Evolutionary conservation across 176 grass and related monocot species (phyloP), one percentile per base, ranked within the genome.

Genomic region (Alloteropsis semialata): DNA sequence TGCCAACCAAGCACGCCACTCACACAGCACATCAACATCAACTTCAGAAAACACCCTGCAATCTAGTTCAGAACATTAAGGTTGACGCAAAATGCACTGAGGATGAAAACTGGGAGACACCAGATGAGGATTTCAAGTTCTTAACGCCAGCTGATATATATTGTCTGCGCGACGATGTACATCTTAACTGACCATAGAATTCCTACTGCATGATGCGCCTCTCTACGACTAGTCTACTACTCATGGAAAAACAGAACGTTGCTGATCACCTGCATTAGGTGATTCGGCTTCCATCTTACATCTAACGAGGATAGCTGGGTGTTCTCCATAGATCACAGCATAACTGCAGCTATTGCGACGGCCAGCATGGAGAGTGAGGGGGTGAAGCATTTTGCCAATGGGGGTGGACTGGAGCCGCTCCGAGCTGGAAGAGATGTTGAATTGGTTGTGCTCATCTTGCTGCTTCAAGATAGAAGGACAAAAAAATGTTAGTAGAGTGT

Each of bases 401-500:
- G 65, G 19, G 45, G 42, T 5, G 18, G 66, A 29, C 48, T 69
- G 29, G 74, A 87, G 34, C 22, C 14, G 11, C 41, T 86, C 62
- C 36, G 34, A 79, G 74, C 59, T 15, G 88, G 78, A 36, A 61
- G 33, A 44, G 87, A 27, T 16, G 92, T 78, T 37, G 96, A 95
- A 90, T 98, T 95, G 34, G 53, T 81, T 2, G 58, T 91, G 82
- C 65, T 88, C 72, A 91, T 81, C 84, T 98, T 95, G 24, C 89
- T 98, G 60, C 85, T 71, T 67, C 49, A 87, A 56, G 38, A 74
- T 8, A 8, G 27, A 70, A 61, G 75, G 28, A 56, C 32, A 71
- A 49, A 72, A 73, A 22, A 68, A 62, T 43, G 18, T 71, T n/a
- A 81, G 46, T 33, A 75, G 68, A 43, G 68, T 74, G 68, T 57